Evolutionary conservation across 1,139 yeast genomes (phyloP), one percentile per base, ranked within the genome.

Genomic region (Magnusiomyces tetraspermus): DNA sequence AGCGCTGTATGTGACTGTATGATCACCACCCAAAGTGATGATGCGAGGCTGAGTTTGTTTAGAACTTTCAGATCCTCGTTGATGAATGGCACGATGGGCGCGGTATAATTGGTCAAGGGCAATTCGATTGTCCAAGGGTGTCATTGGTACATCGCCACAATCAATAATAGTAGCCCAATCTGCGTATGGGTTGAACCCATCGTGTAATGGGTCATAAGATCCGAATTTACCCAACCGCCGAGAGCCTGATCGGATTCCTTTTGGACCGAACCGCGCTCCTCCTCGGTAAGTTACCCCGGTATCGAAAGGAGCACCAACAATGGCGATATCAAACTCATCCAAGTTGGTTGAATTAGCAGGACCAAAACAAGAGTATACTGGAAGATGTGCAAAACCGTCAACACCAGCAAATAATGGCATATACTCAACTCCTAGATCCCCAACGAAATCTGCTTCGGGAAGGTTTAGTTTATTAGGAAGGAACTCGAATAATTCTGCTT

Each of bases 251-350:
- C 94, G 71, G 51, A 85, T 83, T 1, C 87, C 87, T 49, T 83
- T 70, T 2, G 94, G 94, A 0, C 94, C 94, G 66, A 85, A 85
- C 55, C 94, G 69, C 2, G 92, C 88, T 8, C 92, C 90, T 0
- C 86, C 78, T 56, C 92, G 71, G 63, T 80, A 84, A 0, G 88
- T 77, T 0, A 80, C 79, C 0, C 87, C 90, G 3, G 90, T 83
- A 61, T 84, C 92, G 61, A 84, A 84, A 0, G 92, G 92, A 6
- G 83, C 85, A 1, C 92, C 92, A 55, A 85, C 75, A 26, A 85
- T 61, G 1, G 82, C 95, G 55, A 85, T 76, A 61, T 85, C 94
- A 59, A 76, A 84, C 19, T n/a, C 17, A 21, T 62, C 52, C 48
- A 6, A 10, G 19, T 10, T n/a, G 11, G 11, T 17, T 36, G 15